These are phyloP conservation scores for Chernovozyma aurita DNA, from an alignment of 1,139 yeast species.

Conservation along the genomic window DNA sequence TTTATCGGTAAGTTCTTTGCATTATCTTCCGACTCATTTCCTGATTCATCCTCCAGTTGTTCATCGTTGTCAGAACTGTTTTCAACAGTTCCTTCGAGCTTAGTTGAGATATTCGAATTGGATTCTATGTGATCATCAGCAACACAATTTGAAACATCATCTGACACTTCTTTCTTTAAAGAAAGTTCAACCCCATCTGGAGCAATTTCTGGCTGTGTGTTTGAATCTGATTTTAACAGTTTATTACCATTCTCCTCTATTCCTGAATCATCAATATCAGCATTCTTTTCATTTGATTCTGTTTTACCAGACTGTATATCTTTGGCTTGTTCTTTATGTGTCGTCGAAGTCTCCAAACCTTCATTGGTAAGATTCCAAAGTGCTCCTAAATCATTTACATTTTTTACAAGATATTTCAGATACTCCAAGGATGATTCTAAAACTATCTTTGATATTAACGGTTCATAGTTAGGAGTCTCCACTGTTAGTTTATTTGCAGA, in stretches of 20 bases:
- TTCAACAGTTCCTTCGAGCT: constrained; percentile 2
- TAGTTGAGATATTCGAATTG: no score
- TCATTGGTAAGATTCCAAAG: constrained; percentile 2
- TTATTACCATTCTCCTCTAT: constrained; percentile 2
- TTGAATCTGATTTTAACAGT: no score
- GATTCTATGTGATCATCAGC: no score
- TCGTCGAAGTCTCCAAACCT: no score
- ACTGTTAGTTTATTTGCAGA: constrained; percentile 16
- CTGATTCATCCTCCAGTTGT: constrained; percentile 4
- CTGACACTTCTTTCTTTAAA: background rate
- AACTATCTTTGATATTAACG: constrained; percentile 21
- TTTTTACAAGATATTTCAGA: constrained; percentile 20
- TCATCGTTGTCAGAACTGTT: constrained; percentile 1
- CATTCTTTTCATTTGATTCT: background rate
- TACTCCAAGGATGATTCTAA: constrained; percentile 23
- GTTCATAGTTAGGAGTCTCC: constrained; percentile 13
- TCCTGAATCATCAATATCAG: background rate
- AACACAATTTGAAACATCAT: no score
- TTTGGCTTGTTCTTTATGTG: no score
- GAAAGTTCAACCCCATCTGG: no score
- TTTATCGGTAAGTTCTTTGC: no score
- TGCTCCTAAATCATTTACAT: constrained; percentile 22
- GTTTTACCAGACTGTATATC: no score
- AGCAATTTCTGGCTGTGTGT: no score
- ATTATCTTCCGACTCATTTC: constrained; percentile 3